phyloP scores from a whole-genome alignment of 306 rosid species.

The Herpetospermum pedunculosum region DNA sequence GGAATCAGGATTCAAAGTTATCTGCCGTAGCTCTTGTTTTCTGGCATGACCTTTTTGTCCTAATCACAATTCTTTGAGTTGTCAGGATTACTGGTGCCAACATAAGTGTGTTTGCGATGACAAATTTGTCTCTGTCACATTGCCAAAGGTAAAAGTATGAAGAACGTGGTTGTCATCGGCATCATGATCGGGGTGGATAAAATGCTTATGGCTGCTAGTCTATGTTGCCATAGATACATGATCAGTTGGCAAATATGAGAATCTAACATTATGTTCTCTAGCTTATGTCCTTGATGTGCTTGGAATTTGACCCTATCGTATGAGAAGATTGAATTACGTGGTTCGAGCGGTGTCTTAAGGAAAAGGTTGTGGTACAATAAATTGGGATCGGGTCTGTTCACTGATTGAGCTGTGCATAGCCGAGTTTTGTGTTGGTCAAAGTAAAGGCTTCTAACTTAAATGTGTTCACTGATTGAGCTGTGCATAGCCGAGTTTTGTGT shows the following conservation, averaged over 20 bases:
- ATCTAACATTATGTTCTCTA: background rate
- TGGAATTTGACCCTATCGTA: background rate
- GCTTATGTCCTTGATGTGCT: background rate
- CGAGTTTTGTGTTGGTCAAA: background rate
- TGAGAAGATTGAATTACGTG: background rate
- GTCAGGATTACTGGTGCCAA: background rate
- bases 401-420: background rate
- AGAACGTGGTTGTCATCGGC: background rate
- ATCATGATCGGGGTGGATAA: background rate
- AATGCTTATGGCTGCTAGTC: background rate
- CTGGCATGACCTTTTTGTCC: background rate
- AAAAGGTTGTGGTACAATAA: background rate
- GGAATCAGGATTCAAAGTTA: slow-evolving; percentile 17
- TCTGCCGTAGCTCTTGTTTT: background rate
- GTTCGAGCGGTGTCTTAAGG: background rate
- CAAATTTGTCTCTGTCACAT: background rate
- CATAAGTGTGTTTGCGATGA: background rate
- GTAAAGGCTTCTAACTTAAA: background rate
- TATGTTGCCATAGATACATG: background rate
- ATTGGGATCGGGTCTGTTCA: background rate
- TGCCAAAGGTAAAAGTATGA: background rate
- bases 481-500: background rate
- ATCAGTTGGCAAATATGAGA: background rate
- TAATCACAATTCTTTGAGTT: background rate
- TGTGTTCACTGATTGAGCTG: background rate